Evolutionary conservation across 2,329 filamentous ascomycete genomes (phyloP), one percentile per base, ranked within the genome.

Genomic region (Colletotrichum coccodes): DNA sequence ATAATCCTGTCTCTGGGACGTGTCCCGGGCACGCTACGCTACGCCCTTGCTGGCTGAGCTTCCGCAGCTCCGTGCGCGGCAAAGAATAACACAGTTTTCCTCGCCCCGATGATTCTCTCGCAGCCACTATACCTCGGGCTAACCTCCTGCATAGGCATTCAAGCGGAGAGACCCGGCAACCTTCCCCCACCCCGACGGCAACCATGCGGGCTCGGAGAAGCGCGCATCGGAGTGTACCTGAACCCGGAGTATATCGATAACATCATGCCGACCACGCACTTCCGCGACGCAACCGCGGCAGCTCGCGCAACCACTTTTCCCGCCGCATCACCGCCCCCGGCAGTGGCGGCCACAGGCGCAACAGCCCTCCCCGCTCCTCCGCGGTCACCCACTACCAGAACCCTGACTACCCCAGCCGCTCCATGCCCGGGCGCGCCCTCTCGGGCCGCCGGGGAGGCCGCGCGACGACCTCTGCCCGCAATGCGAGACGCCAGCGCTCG

Each of bases 231-330:
- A 92, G 78, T 98, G 95, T 87, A 90, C 49, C 83, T 98, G 30
- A 90, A 91, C 40, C 83, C 89, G 1, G 90, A 91, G 78, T 93
- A 94, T 0, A 81, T 81, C 23, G 82, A 91, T 28, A 93, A 93
- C 30, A 92, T 98, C 57, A 90, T 94, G 79, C 95, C 94, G 67
- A 98, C 95, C 0, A 98, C 95, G 1, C 84, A 91, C 71, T 94
- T 93, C 78, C 65, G 65, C 28, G 46, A 32, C n/a, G 18, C 21
- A 40, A 49, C 28, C 65, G 65, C 40, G 30, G 26, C 42, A 69
- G 52, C 72, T 11, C 40, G 42, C 36, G 40, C 42, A 23, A 28
- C 53, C 4, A 9, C 18, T 30, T 32, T 26, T 14, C 63, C 47
- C 57, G 59, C 50, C 69, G 56, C 34, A 65, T 23, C 50, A 44